Evolutionary conservation across 495 filamentous ascomycete species (phyloP), one percentile per base, ranked within the genome.

Genomic region (Cercophora newfieldiana): DNA sequence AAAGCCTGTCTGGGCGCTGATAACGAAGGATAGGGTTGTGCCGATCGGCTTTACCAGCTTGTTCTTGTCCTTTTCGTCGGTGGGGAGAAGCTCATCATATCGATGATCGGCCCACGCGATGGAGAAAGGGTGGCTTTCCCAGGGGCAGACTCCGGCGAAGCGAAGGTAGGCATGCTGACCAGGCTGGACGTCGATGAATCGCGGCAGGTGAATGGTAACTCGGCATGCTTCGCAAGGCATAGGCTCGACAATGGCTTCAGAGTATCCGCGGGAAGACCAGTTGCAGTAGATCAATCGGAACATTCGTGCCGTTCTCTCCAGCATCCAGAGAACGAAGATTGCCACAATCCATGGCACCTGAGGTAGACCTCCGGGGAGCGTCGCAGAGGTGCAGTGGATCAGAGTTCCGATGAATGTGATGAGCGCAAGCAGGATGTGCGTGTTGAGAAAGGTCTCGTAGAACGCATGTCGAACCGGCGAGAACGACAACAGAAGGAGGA

Each of bases 71-170:
- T 75, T 74, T 59, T 80, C 74, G 68, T 63, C 59, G 63, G 71
- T 53, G 16, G 70, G 74, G 22, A 73, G 72, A 59, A 57, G 18
- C 16, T 74, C 58, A 56, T 71, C 70, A 63, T 72, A 70, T 19
- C 69, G 66, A 65, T 85, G 80, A 59, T 85, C 75, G 71, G 87
- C 87, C 94, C 94, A 98, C 63, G 90, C 93, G 58, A 98, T 84
- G 28, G 93, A 95, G 79, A 99, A 98, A 3, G 95, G 95, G 74
- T 99, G 95, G 49, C 87, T 92, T 67, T 92, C 92, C 90, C 91
- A 96, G 67, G 85, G 83, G 49, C 86, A 90, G 66, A 96, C 69
- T 12, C 87, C 78, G 28, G 87, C 86, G 66, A 97, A 90, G 72
- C 93, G 94, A 47, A 99, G 80, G 74, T 96, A 99, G 64, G 86